Evolutionary conservation across 495 filamentous ascomycete genomes (phyloP), one percentile per base, ranked within the genome.

Genomic region (Mycothermus thermophilus): DNA sequence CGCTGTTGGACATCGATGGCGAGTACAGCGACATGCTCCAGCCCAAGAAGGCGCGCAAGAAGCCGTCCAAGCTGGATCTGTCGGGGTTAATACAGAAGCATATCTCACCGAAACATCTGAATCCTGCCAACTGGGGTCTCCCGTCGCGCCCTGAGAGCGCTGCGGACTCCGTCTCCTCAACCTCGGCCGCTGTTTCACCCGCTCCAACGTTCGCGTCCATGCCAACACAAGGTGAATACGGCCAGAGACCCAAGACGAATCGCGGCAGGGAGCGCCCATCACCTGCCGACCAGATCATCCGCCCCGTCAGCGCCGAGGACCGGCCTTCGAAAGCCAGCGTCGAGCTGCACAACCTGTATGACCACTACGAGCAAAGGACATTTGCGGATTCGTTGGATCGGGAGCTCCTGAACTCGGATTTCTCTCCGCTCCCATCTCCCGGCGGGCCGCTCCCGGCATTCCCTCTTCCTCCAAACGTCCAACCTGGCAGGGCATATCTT

Each of bases 321-420:
- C 39, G 39, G 11, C 37, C 37, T 8, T 48, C 47, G 21, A 56
- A 43, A 12, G 48, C 59, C 30, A 44, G 47, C 16, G 37, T 42
- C 5, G 50, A 56, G 5, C 39, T 66, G 8, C 44, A 59, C 25
- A 54, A 63, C 20, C 52, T 70, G 6, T 71, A 73, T 40, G 55
- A 70, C 32, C 61, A 69, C 43, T 71, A 73, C 40, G 66, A 73
- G 34, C 58, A 66, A 40, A 57, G 59, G 41, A 55, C 63, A 3
- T 63, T 67, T 29, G 51, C 56, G 3, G 41, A 60, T 21, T 47
- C 48, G 8, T 40, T 68, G 44, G 55, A 48, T n/a, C 49, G 51
- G 37, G 56, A 54, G 2, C 21, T 37, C 8, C 40, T 32, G 0
- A 39, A 40, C 21, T 13, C 10, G n/a, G 18, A 37, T 38, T 34